Conservation (phyloP, 805 yeast species). For the Candida ascalaphidarum region DNA sequence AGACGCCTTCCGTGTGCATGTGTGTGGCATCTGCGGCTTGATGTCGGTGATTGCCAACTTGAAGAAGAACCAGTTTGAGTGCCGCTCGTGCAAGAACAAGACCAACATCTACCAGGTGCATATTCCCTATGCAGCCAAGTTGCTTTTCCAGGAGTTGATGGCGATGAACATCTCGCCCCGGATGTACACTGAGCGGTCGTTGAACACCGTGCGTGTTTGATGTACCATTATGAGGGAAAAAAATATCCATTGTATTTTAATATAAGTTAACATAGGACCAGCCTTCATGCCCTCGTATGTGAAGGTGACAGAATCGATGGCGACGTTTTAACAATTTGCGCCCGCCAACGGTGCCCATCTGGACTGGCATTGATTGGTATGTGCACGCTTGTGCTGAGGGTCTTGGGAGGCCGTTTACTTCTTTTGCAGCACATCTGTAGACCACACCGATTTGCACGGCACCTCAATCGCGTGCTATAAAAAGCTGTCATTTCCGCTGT, state of each 20-base stretch:
- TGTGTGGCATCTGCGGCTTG: conserved; percentile 97
- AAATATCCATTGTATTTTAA: conserved; percentile 2
- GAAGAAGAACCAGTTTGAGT: conserved; percentile 96
- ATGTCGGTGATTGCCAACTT: conserved; percentile 97
- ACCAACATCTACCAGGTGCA: conserved; percentile 96
- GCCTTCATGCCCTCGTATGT: too few species aligned
- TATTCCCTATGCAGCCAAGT: conserved; percentile 97
- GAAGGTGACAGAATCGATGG: too few species aligned
- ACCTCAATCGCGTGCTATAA: neutral
- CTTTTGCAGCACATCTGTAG: too few species aligned
- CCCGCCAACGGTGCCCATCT: too few species aligned
- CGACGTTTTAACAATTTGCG: too few species aligned
- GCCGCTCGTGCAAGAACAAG: conserved; percentile 97
- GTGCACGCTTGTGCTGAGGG: too few species aligned
- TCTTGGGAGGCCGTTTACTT: too few species aligned
- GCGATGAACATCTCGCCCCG: conserved; percentile 99
- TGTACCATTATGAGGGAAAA: too few species aligned
- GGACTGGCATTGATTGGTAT: too few species aligned
- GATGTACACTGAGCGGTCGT: conserved; percentile 87
- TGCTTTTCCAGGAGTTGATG: conserved; percentile 97
- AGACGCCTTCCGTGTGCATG: conserved; percentile 96
- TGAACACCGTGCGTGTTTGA: conserved; percentile 36
- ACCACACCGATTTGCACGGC: too few species aligned
- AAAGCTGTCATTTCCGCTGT: conserved; percentile 1
- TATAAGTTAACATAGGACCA: too few species aligned